phyloP scores from a whole-genome alignment of 805 yeast species.

The Hemisphaericaspora nanyangensis region DNA sequence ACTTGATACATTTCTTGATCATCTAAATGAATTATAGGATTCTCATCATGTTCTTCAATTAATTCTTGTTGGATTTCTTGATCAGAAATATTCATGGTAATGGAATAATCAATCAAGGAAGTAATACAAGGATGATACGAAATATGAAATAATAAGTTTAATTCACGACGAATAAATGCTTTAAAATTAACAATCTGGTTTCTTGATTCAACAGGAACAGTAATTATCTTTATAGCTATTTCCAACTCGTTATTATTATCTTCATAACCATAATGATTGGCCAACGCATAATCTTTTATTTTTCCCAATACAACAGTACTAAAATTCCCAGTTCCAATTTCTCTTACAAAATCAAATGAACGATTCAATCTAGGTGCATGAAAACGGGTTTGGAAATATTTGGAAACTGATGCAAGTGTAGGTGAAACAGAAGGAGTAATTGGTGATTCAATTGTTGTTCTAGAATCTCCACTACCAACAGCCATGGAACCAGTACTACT shows the following conservation, averaged over 20 bases:
- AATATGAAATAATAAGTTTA: slow-evolving; percentile 52
- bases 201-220: slow-evolving; percentile 29
- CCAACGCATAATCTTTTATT: slow-evolving; percentile 7
- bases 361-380: slow-evolving; percentile 2
- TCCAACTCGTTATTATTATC: not conserved
- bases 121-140: slow-evolving; percentile 70
- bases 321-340: slow-evolving; percentile 67
- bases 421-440: slow-evolving; percentile 8
- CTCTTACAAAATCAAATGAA: slow-evolving; percentile 12
- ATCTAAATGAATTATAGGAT: slow-evolving; percentile 3
- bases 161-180: slow-evolving; percentile 54
- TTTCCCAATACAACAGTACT: slow-evolving; percentile 57
- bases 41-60: slow-evolving; percentile 7
- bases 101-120: slow-evolving; percentile 49
- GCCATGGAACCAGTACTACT: too few species aligned
- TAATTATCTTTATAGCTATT: slow-evolving; percentile 70
- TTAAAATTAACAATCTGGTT: slow-evolving; percentile 27
- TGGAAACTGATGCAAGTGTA: slow-evolving; percentile 2
- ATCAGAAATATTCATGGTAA: slow-evolving; percentile 22
- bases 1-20: slow-evolving; percentile 7
- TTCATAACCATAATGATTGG: slow-evolving; percentile 12
- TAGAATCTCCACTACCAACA: slow-evolving; percentile 2
- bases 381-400: not conserved
- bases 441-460: slow-evolving; percentile 8
- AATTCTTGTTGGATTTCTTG: slow-evolving; percentile 17